A percentile compares a stretch with the other conserved stretches of the same genome.
Evolutionary conservation across 2,329 filamentous ascomycete genomes (phyloP).

Genomic region (Venturia nashicola): DNA sequence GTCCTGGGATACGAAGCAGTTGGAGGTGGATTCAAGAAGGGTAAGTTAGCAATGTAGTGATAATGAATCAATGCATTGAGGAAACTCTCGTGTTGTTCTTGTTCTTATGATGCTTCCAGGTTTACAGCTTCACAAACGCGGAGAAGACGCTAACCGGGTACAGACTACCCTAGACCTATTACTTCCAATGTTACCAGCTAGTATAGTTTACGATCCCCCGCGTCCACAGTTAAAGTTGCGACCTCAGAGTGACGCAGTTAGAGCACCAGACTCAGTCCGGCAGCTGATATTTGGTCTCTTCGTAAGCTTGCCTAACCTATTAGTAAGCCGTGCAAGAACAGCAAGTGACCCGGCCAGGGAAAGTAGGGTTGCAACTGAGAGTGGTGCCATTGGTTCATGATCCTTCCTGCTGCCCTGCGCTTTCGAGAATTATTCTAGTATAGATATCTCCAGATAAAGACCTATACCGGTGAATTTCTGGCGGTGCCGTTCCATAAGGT

Average conservation of each 20-base stretch:
- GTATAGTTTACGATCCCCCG: no score
- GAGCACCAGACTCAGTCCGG: background rate
- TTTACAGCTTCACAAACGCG: no score
- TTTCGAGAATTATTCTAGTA: no score
- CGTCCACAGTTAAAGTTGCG: background rate
- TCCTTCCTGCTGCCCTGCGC: no score
- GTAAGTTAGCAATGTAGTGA: background rate
- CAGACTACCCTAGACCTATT: no score
- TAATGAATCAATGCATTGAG: background rate
- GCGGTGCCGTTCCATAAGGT: no score
- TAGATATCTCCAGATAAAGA: no score
- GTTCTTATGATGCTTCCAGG: background rate
- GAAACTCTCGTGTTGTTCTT: background rate
- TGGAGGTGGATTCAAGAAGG: background rate
- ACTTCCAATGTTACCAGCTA: no score
- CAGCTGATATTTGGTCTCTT: conserved; percentile 4
- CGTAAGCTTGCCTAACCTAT: conserved; percentile 1
- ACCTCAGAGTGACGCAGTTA: background rate
- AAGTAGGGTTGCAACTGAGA: no score
- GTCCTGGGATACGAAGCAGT: background rate
- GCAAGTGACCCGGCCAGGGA: no score
- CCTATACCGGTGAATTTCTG: no score
- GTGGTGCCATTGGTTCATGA: no score
- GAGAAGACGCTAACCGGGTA: background rate
- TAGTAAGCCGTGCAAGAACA: background rate